These are phyloP conservation scores for Coix lacrymajobi DNA, from an alignment of 176 grass and related monocot species.

Conservation along the genomic window DNA sequence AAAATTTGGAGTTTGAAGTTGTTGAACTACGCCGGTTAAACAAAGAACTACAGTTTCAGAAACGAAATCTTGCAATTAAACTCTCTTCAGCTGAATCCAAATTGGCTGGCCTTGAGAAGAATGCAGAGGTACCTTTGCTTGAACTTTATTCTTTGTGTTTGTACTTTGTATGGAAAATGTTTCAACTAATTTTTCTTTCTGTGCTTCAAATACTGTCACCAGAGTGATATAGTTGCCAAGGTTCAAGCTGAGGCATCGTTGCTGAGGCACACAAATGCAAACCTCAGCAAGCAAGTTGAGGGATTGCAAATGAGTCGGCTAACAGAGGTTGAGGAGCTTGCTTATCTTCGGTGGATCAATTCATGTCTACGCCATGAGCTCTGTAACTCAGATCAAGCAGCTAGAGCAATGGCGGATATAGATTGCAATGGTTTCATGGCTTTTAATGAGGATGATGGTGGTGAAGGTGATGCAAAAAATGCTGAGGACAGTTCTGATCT, in stretches of 20 bases:
- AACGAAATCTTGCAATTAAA: constrained; percentile 76
- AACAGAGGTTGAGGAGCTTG: constrained; percentile 98
- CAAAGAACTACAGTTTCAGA: constrained; percentile 97
- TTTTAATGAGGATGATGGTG: constrained; percentile 32
- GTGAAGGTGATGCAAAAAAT: constrained; percentile 19
- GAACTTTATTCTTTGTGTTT: constrained; percentile 6
- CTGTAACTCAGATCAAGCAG: constrained; percentile 72
- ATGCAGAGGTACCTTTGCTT: constrained; percentile 66
- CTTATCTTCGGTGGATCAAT: constrained; percentile 98
- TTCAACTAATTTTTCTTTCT: constrained; percentile 9
- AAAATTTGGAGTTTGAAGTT: constrained; percentile 80
- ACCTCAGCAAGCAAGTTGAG: constrained; percentile 96
- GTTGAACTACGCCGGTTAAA: constrained; percentile 80
- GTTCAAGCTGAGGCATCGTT: constrained; percentile 91
- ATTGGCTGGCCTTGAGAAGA: constrained; percentile 71
- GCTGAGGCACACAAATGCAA: constrained; percentile 81
- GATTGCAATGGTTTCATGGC: constrained; percentile 24
- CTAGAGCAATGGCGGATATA: constrained; percentile 34
- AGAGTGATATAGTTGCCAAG: constrained; percentile 92
- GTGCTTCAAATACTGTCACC: constrained; percentile 13
- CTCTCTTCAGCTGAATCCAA: constrained; percentile 94
- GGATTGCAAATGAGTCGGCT: constrained; percentile 89
- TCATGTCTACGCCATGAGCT: constrained; percentile 93
- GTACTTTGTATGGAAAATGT: constrained; percentile 12
- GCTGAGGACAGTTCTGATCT: constrained; percentile 25